A percentile compares a stretch with the other conserved stretches of the same genome.
Evolutionary conservation across 305 asterid genomes (phyloP).

Genomic region (Fraxinus baroniana): DNA sequence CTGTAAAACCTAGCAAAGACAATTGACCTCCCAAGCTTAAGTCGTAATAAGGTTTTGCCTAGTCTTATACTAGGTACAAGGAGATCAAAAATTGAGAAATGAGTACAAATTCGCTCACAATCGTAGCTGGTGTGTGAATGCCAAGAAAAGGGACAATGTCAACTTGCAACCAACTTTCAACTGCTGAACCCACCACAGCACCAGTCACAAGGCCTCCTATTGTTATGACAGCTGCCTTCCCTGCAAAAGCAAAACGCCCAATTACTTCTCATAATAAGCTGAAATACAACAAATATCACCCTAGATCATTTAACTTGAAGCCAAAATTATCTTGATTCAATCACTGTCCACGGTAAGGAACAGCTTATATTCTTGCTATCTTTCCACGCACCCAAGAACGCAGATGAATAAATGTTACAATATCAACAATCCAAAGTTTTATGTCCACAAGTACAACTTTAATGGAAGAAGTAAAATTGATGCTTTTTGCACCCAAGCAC

Average conservation of each 20-base stretch:
- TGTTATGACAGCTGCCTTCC: slow-evolving; percentile 83
- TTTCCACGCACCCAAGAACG: not conserved
- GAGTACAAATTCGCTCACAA: slow-evolving; percentile 82
- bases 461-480: not conserved
- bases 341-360: not conserved
- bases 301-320: not conserved
- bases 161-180: slow-evolving; percentile 93
- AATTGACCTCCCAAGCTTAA: slow-evolving; percentile 27
- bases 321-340: not conserved
- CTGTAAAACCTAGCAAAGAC: slow-evolving; percentile 19
- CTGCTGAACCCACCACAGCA: slow-evolving; percentile 92
- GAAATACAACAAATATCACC: not conserved
- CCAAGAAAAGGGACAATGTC: slow-evolving; percentile 94
- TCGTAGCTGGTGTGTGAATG: slow-evolving; percentile 78
- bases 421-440: not conserved
- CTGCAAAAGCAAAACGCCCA: slow-evolving; percentile 41
- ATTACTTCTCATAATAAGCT: not conserved
- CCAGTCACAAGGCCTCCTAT: slow-evolving; percentile 98
- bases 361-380: not conserved
- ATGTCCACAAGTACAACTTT: not conserved
- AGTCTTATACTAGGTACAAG: slow-evolving; percentile 63
- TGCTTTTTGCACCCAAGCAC: not conserved
- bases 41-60: slow-evolving; percentile 21
- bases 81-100: slow-evolving; percentile 84
- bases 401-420: not conserved